These are phyloP conservation scores for Prunus davidiana DNA, from an alignment of 306 rosid species.

Conservation along the genomic window DNA sequence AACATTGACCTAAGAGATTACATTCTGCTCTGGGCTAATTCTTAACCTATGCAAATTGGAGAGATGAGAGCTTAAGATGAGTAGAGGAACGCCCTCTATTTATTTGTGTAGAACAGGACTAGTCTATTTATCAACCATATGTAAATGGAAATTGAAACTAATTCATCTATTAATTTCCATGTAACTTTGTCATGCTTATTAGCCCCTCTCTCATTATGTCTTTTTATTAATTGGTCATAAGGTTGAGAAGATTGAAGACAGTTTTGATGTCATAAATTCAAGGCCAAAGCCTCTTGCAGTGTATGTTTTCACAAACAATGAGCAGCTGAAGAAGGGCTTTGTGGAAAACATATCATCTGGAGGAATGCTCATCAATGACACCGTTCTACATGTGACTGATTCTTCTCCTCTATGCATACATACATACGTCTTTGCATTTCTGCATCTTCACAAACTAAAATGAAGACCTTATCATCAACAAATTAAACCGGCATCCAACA, in stretches of 20 bases:
- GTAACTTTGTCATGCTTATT: no score
- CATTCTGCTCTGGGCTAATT: background rate
- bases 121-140: no score
- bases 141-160: no score
- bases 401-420: slow-evolving; percentile 13
- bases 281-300: slow-evolving; percentile 80
- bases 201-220: no score
- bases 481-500: no score
- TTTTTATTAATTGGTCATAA: slow-evolving; percentile 11
- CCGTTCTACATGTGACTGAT: slow-evolving; percentile 51
- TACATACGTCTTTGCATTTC: background rate
- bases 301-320: slow-evolving; percentile 71
- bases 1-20: no score
- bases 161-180: no score
- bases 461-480: background rate
- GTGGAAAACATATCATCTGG: slow-evolving; percentile 77
- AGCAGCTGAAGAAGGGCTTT: slow-evolving; percentile 61
- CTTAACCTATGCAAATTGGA: background rate
- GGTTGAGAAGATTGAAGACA: slow-evolving; percentile 66
- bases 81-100: no score
- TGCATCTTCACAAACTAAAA: background rate
- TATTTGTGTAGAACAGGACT: no score
- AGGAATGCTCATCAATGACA: slow-evolving; percentile 83
- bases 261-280: slow-evolving; percentile 60
- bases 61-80: no score